A percentile compares a stretch with the other conserved stretches of the same genome.
Conservation (phyloP, 768 basidiomycete genomes). For the Hericium erinaceus region DNA sequence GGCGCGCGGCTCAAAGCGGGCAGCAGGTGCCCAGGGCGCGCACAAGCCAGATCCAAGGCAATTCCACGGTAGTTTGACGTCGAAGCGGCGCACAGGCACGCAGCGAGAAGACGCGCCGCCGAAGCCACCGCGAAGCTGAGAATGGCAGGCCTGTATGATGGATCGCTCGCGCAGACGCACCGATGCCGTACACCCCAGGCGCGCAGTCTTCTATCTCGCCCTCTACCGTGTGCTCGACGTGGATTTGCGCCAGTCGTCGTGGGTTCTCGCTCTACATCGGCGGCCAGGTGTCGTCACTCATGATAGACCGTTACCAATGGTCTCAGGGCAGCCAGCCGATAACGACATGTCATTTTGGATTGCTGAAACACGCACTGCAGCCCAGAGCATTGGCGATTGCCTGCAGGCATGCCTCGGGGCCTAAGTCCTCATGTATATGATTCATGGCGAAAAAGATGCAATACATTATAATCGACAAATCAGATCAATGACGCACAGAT, state of each 20-base stretch:
- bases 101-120: background rate
- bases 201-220: background rate
- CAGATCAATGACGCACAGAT: background rate
- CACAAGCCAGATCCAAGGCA: background rate
- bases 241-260: background rate
- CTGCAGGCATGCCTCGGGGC: background rate
- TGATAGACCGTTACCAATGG: background rate
- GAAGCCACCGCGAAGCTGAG: conserved; percentile 2
- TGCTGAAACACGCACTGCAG: background rate
- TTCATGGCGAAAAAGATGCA: background rate
- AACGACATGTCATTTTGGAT: background rate
- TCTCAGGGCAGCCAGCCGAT: background rate
- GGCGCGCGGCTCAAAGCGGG: background rate
- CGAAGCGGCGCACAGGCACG: background rate
- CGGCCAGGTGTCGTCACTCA: background rate
- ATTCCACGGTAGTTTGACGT: background rate
- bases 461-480: background rate
- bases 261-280: background rate
- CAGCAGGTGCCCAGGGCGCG: background rate
- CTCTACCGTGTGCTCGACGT: background rate
- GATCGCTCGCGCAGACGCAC: background rate
- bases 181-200: background rate
- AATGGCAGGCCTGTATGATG: conserved; percentile 1
- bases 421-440: background rate
- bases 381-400: background rate